Evolutionary conservation across 2,329 filamentous ascomycete genomes (phyloP).

Genomic region (Fusarium virguliforme): DNA sequence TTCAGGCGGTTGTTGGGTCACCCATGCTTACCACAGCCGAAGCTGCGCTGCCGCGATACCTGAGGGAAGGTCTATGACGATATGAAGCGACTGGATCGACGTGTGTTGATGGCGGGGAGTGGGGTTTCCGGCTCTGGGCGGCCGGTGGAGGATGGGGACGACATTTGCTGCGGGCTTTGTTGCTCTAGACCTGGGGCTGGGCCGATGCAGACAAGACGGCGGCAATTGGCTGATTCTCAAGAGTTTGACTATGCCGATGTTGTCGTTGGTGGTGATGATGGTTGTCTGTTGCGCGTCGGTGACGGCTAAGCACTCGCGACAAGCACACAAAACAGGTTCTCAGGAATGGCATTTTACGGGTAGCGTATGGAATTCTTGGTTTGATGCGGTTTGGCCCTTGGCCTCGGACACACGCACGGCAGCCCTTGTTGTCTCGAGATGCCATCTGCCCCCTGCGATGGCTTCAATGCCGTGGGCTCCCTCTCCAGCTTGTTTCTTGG

Average conservation of each 20-base stretch:
- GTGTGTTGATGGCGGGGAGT: constrained; percentile 25
- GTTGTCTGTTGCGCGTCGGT: constrained; percentile 40
- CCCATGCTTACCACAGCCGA: constrained; percentile 10
- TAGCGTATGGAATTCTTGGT: constrained; percentile 32
- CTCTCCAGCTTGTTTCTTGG: constrained; percentile 27
- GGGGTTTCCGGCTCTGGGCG: constrained; percentile 23
- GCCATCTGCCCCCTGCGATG: constrained; percentile 28
- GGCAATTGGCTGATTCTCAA: constrained; percentile 20
- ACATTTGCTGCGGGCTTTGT: not conserved
- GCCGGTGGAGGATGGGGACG: constrained; percentile 18
- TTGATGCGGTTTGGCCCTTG: constrained; percentile 1
- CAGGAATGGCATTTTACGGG: constrained; percentile 23
- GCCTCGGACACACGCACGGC: not conserved
- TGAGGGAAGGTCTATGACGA: constrained; percentile 43
- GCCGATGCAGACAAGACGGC: constrained; percentile 6
- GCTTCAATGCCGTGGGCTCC: constrained; percentile 10
- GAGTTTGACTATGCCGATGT: constrained; percentile 22
- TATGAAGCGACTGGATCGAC: constrained; percentile 35
- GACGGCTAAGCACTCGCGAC: constrained; percentile 16
- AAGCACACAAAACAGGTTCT: constrained; percentile 28
- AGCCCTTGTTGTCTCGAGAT: constrained; percentile 7
- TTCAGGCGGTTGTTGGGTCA: constrained; percentile 12
- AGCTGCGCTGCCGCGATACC: constrained; percentile 29
- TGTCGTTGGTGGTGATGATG: constrained; percentile 27
- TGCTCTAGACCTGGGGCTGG: constrained; percentile 11